Conservation (phyloP, 192 early-diverging fungal genomes). For the Dimargaris cristalligena region DNA sequence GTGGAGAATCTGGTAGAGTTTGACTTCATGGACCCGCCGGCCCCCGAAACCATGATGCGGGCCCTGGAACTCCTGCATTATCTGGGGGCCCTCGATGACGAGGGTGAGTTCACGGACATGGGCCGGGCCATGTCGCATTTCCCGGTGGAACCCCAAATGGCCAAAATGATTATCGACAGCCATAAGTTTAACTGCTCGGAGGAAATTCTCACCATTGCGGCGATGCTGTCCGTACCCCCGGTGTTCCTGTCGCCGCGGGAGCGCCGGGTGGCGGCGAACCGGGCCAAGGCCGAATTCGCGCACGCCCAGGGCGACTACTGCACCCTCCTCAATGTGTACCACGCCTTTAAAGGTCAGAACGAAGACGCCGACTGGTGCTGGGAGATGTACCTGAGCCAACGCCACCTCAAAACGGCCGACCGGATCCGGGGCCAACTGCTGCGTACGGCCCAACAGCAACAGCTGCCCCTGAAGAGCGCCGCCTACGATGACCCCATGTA, state of each 20-base stretch:
- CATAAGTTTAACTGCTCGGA: constrained; percentile 76
- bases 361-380: constrained; percentile 80
- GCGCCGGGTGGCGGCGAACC: constrained; percentile 70
- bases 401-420: constrained; percentile 80
- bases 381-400: constrained; percentile 79
- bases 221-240: constrained; percentile 82
- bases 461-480: constrained; percentile 50
- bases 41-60: constrained; percentile 95
- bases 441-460: constrained; percentile 59
- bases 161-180: constrained; percentile 81
- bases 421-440: constrained; percentile 79
- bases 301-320: constrained; percentile 94
- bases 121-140: constrained; percentile 89
- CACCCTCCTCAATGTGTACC: constrained; percentile 91
- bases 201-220: constrained; percentile 87
- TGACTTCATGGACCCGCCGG: constrained; percentile 99
- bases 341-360: constrained; percentile 51
- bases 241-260: constrained; percentile 87
- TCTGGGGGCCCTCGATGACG: constrained; percentile 84
- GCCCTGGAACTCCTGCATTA: constrained; percentile 93
- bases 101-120: constrained; percentile 73
- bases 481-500: constrained; percentile 54
- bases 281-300: constrained; percentile 81
- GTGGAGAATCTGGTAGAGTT: constrained; percentile 97
- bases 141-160: constrained; percentile 90